Percentiles rank a stretch among this genome's conserved stretches.
phyloP scores from a whole-genome alignment of 352 stramenopile species.

The Bremia lactucae region DNA sequence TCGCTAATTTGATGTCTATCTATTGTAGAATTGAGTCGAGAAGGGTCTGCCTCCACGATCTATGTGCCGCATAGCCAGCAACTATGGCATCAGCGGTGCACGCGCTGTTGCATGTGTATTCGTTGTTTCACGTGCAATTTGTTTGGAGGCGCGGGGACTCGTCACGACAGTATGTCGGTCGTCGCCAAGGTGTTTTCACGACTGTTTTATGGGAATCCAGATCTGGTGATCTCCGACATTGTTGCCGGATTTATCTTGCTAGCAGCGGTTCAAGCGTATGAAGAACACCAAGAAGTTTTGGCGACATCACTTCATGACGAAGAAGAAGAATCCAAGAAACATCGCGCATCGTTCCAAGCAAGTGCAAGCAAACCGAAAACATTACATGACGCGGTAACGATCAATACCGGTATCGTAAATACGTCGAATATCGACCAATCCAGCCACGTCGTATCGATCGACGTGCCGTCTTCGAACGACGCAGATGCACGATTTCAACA shows the following conservation, averaged over 20 bases:
- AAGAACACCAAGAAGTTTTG: conserved; percentile 36
- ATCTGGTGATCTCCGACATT: conserved; percentile 84
- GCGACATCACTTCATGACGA: conserved; percentile 17
- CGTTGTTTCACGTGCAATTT: conserved; percentile 83
- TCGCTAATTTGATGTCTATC: background rate
- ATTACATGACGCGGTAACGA: background rate
- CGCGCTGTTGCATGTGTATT: conserved; percentile 61
- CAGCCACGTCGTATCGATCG: conserved; percentile 37
- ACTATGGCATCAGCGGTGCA: conserved; percentile 71
- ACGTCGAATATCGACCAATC: conserved; percentile 13
- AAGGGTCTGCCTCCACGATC: conserved; percentile 62
- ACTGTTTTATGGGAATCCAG: conserved; percentile 79
- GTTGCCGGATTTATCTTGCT: conserved; percentile 76
- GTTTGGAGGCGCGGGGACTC: conserved; percentile 73
- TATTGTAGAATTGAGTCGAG: conserved; percentile 37
- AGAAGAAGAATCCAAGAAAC: conserved; percentile 37
- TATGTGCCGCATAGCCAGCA: conserved; percentile 68
- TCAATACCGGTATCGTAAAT: background rate
- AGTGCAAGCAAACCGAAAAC: conserved; percentile 16
- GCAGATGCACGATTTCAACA: conserved; percentile 1
- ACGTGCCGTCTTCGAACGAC: conserved; percentile 20
- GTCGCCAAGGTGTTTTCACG: conserved; percentile 77
- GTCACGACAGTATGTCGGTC: conserved; percentile 82
- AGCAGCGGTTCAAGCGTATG: conserved; percentile 68
- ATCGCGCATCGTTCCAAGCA: conserved; percentile 35